A percentile compares a stretch with the other conserved stretches of the same genome.
phyloP scores from a whole-genome alignment of 805 yeast genomes.

The Priceomyces fermenticarens region DNA sequence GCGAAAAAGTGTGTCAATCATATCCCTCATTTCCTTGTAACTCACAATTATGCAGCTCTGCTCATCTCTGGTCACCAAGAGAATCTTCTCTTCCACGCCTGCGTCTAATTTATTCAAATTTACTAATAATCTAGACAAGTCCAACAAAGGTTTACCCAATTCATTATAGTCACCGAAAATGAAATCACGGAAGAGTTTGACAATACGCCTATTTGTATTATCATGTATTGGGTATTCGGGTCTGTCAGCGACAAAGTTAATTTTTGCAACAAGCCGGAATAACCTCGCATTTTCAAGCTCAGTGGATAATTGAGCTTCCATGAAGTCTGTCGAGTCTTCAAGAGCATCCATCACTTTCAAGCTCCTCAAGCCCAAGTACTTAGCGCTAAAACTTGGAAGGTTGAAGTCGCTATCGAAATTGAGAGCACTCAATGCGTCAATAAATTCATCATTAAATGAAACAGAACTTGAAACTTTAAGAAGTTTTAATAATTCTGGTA shows the following conservation, averaged over 20 bases:
- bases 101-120: conserved; percentile 88
- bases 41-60: conserved; percentile 80
- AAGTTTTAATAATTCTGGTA: conserved; percentile 10
- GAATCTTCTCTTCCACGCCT: conserved; percentile 78
- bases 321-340: conserved; percentile 51
- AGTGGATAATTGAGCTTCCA: conserved; percentile 57
- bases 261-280: conserved; percentile 76
- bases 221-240: conserved; percentile 72
- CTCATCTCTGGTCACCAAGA: conserved; percentile 82
- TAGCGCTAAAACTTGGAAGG: conserved; percentile 20
- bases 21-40: conserved; percentile 75
- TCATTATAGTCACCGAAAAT: conserved; percentile 84
- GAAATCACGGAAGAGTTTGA: conserved; percentile 72
- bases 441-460: conserved; percentile 42
- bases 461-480: conserved; percentile 13
- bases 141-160: conserved; percentile 71
- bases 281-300: conserved; percentile 89
- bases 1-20: conserved; percentile 68
- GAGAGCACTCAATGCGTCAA: conserved; percentile 39
- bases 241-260: conserved; percentile 73
- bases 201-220: conserved; percentile 63
- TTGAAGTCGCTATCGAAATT: conserved; percentile 19
- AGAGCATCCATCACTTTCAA: conserved; percentile 48
- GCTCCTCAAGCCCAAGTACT: conserved; percentile 31
- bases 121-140: conserved; percentile 75